A percentile compares a stretch with the other conserved stretches of the same genome.
Evolutionary conservation across 1,139 yeast genomes (phyloP).

Genomic region (Candida anutae): DNA sequence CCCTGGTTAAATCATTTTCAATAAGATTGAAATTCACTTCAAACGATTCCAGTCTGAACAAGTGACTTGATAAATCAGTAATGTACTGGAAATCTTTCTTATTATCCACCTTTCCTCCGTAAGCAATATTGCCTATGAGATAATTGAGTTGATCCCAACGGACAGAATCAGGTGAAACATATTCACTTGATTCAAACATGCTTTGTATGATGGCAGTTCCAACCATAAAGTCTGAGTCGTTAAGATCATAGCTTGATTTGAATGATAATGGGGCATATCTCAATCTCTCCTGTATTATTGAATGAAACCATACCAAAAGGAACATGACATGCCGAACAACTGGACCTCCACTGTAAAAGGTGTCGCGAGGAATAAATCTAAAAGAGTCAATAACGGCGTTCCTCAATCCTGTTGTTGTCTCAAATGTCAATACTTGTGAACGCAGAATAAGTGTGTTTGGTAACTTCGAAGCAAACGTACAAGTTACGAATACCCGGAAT

Average conservation of each 20-base stretch:
- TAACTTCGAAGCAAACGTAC: conserved; percentile 40
- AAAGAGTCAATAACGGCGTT: conserved; percentile 39
- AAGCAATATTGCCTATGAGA: conserved; percentile 48
- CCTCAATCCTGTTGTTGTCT: conserved; percentile 55
- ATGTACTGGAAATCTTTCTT: conserved; percentile 34
- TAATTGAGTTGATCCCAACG: conserved; percentile 53
- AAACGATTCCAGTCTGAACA: conserved; percentile 23
- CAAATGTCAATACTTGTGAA: conserved; percentile 50
- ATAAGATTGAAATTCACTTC: conserved; percentile 24
- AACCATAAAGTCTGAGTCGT: conserved; percentile 63
- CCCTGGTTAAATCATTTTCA: conserved; percentile 16
- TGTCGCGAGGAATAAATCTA: conserved; percentile 15
- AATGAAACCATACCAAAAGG: conserved; percentile 64
- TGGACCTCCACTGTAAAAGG: conserved; percentile 21
- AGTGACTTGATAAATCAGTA: conserved; percentile 12
- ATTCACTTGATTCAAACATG: conserved; percentile 18
- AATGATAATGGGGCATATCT: conserved; percentile 62
- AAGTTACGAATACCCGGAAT: conserved; percentile 55
- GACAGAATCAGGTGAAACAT: conserved; percentile 39
- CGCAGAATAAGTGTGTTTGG: conserved; percentile 49
- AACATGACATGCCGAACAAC: conserved; percentile 45
- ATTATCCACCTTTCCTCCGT: conserved; percentile 68
- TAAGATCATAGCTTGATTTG: conserved; percentile 54
- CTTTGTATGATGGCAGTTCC: conserved; percentile 34
- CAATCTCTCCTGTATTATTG: conserved; percentile 50